These are phyloP conservation scores for Penicillium sp. DNA, from an alignment of 2,329 filamentous ascomycete species.

Conservation along the genomic window DNA sequence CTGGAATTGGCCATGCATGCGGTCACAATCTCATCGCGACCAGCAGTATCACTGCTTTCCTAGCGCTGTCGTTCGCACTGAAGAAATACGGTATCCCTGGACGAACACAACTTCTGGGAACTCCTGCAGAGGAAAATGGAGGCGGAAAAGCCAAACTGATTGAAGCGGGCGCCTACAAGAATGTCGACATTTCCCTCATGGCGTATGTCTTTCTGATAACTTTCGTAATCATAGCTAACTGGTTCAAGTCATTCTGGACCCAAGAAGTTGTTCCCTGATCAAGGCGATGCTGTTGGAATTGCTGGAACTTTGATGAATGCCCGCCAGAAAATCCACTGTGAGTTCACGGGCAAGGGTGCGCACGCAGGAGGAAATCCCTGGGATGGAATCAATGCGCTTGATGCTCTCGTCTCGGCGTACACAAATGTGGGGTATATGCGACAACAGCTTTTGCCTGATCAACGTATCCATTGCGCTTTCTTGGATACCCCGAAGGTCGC, in stretches of 20 bases:
- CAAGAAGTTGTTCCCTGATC: slow-evolving; percentile 23
- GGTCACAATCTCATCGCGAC: slow-evolving; percentile 40
- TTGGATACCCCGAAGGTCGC: slow-evolving; percentile 49
- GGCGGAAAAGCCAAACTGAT: slow-evolving; percentile 41
- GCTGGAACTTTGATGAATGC: slow-evolving; percentile 31
- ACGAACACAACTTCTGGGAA: slow-evolving; percentile 34
- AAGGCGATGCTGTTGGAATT: slow-evolving; percentile 19
- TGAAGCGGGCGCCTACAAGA: slow-evolving; percentile 41
- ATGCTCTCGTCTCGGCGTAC: slow-evolving; percentile 49
- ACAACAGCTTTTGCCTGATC: slow-evolving; percentile 51
- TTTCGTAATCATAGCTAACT: not conserved
- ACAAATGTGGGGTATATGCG: slow-evolving; percentile 48
- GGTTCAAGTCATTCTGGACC: slow-evolving; percentile 25
- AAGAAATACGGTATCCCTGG: slow-evolving; percentile 38
- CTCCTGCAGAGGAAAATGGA: slow-evolving; percentile 37
- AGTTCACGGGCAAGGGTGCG: slow-evolving; percentile 49
- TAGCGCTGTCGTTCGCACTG: slow-evolving; percentile 44
- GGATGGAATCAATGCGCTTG: slow-evolving; percentile 56
- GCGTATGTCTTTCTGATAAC: slow-evolving; percentile 24
- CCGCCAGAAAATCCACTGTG: slow-evolving; percentile 33
- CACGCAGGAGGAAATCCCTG: slow-evolving; percentile 55
- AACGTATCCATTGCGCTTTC: slow-evolving; percentile 52
- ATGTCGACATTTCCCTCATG: slow-evolving; percentile 43
- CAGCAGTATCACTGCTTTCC: slow-evolving; percentile 32
- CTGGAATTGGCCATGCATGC: slow-evolving; percentile 39